Evolutionary conservation across 805 yeast genomes (phyloP), one percentile per base, ranked within the genome.

Genomic region (Saccharomycopsis sp.): DNA sequence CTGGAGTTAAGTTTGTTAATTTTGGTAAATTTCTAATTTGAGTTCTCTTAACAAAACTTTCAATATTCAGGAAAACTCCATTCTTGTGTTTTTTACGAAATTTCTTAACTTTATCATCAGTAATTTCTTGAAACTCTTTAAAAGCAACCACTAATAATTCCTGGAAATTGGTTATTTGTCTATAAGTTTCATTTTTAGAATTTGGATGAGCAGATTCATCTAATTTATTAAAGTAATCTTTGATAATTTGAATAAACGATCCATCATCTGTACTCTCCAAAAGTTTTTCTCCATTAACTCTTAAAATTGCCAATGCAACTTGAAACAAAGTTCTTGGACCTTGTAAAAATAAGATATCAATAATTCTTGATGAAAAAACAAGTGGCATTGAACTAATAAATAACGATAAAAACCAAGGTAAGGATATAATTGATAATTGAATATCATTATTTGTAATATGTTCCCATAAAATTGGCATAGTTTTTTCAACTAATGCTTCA

Each of bases 361-460:
- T 70, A 35, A 92, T 82, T 57, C 97, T 67, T 52, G 87, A 84
- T 2, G 98, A 96, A 61, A 76, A 89, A 4, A 87, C 87, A 49
- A 92, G 63, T 0, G 98, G 98, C 95, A 92, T 87, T 0, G 95
- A 79, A 50, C 83, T 88, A 49, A 89, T 71, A 58, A 84, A 92
- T 30, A 92, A 62, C 0, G 96, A 85, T 40, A 92, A 63, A 55
- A 92, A 92, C 99, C 99, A 92, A 2, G 98, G 97, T 33, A 92
- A 63, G 0, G 96, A 85, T 1, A 89, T 89, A 14, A 92, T 94
- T 0, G 95, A 83, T 13, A 94, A 66, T 54, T 94, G 97, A 39
- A 92, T 89, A 53, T 92, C 97, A 49, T 79, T 61, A 37, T 71
- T 69, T 3, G 66, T 65, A 34, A 92, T 75, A 58, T 92, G 96